Base-by-base conservation (phyloP, 345 rosid species). In the Angophora floribunda region DNA sequence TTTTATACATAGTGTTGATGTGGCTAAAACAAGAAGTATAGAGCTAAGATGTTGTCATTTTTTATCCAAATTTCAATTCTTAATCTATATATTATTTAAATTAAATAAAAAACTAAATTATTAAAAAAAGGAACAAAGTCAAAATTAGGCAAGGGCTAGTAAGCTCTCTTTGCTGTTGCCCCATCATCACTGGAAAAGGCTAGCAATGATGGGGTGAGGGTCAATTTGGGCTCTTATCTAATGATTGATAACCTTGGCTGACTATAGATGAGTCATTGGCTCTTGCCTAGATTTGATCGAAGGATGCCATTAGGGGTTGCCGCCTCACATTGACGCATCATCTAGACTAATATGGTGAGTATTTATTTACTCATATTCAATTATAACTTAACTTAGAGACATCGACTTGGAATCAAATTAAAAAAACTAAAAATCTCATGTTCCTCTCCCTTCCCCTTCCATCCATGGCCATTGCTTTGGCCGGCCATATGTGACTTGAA, bases 131-230 rank as follows among this genome's bases (percentile, higher is more conserved):
- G 11, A 22, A 22, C 22, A 28, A 55, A 22, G 13, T 26, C 1
- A 55, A 55, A 22, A 55, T 55, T 9, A 55, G 61, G 61, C 28
- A 22, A 9, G 5, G 61, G 12, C 61, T 55, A 21, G 13, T 1
- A 22, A 1, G 67, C 4, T 30, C 7, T 61, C 32, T 3, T 30
- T 3, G 12, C 1, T 61, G 28, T 12, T 0, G 1, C 16, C 32
- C 15, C 67, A 12, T 30, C 32, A 12, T 61, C 6, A 28, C 0
- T 12, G 2, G 16, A 26, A n/a, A 61, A 7, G 67, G 67, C 16
- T 12, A 61, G 7, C 16, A 6, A 61, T 61, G 67, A 30, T 26
- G 67, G 16, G 4, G 7, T 14, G 6, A 61, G 67, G 32, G 15
- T 26, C 16, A 0, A 8, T 0, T 26, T 50, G 51, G 51, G 41